Evolutionary conservation across 768 basidiomycete species (phyloP).

Genomic region (Pulveroboletus sp.): DNA sequence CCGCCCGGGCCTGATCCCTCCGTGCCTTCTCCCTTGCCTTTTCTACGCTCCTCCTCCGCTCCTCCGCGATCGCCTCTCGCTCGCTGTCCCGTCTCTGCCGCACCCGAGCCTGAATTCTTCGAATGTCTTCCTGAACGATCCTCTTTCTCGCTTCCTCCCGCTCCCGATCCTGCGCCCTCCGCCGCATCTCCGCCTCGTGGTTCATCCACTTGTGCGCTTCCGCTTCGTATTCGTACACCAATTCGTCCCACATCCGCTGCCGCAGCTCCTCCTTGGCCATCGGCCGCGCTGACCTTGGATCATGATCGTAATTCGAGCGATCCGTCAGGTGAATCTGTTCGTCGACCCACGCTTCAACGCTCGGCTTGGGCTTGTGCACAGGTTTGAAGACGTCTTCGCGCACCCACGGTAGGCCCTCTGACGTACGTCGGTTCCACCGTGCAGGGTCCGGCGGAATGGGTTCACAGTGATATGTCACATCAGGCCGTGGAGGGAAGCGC

Average conservation of each 20-base stretch:
- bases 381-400: constrained; percentile 45
- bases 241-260: constrained; percentile 49
- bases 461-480: constrained; percentile 15
- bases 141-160: constrained; percentile 40
- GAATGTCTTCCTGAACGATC: constrained; percentile 51
- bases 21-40: constrained; percentile 40
- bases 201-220: constrained; percentile 53
- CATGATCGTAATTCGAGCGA: constrained; percentile 27
- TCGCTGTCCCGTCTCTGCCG: constrained; percentile 49
- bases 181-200: constrained; percentile 44
- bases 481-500: constrained; percentile 21
- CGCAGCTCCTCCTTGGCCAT: constrained; percentile 30
- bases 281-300: constrained; percentile 22
- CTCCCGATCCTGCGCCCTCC: constrained; percentile 43
- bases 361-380: constrained; percentile 43
- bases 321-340: constrained; percentile 44
- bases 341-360: constrained; percentile 62
- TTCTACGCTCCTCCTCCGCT: constrained; percentile 37
- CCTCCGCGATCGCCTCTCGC: constrained; percentile 44
- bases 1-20: constrained; percentile 39
- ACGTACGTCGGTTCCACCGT: constrained; percentile 30
- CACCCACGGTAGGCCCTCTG: constrained; percentile 38
- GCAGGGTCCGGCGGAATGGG: constrained; percentile 10
- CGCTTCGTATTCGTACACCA: constrained; percentile 47
- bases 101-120: constrained; percentile 50